Conservation (phyloP, 2,329 filamentous ascomycete genomes). For the Chrysoporthe deuterocubensis region DNA sequence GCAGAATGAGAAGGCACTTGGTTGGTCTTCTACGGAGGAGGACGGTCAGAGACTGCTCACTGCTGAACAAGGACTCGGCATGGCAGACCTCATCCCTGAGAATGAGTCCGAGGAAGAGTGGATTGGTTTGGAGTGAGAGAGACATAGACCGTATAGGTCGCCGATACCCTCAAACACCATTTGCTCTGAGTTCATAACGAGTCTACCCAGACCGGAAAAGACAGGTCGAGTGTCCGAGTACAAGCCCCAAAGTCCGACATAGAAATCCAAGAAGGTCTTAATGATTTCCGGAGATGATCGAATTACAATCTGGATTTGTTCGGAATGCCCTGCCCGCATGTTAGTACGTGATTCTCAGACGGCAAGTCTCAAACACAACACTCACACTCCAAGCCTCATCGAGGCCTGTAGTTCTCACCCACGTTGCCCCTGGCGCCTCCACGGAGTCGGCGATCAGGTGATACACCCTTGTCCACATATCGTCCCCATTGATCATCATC, state of each 20-base stretch:
- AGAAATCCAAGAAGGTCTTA: background rate
- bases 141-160: constrained; percentile 5
- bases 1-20: constrained; percentile 31
- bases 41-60: constrained; percentile 38
- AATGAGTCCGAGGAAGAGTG: constrained; percentile 48
- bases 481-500: constrained; percentile 57
- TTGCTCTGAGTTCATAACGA: background rate
- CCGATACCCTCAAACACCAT: constrained; percentile 16
- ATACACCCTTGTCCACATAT: constrained; percentile 63
- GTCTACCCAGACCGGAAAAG: background rate
- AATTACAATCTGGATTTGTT: constrained; percentile 13
- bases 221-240: background rate
- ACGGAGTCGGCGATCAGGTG: constrained; percentile 67
- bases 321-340: constrained; percentile 12
- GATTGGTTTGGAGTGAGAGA: constrained; percentile 52
- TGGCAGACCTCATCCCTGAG: constrained; percentile 38
- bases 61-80: constrained; percentile 31
- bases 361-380: background rate
- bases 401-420: constrained; percentile 67
- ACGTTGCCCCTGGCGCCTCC: constrained; percentile 55
- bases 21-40: constrained; percentile 28
- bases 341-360: background rate
- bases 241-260: background rate
- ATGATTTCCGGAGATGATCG: background rate
- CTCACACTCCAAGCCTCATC: constrained; percentile 65